Evolutionary conservation across 768 basidiomycete genomes (phyloP).

Genomic region (Pisolithus albus): DNA sequence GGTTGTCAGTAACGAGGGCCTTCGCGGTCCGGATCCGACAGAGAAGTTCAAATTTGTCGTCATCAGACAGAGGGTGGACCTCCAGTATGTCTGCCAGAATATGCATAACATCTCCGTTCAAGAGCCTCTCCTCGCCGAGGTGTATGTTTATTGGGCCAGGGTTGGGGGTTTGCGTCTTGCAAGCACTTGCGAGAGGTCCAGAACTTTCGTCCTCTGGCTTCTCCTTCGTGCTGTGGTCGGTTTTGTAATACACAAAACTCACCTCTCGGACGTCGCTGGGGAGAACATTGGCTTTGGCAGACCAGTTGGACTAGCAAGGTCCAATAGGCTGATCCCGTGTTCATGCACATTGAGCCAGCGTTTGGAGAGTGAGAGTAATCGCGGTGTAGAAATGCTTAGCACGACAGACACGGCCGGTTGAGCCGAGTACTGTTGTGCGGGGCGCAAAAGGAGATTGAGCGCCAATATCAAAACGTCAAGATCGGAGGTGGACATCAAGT

Average conservation of each 20-base stretch:
- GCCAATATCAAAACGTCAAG: slow-evolving; percentile 80
- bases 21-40: slow-evolving; percentile 80
- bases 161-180: slow-evolving; percentile 37
- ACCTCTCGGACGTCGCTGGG: slow-evolving; percentile 74
- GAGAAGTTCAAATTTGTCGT: slow-evolving; percentile 83
- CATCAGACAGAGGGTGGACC: slow-evolving; percentile 60
- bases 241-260: slow-evolving; percentile 74
- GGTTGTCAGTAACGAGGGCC: slow-evolving; percentile 51
- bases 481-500: slow-evolving; percentile 82
- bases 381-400: slow-evolving; percentile 73
- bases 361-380: slow-evolving; percentile 76
- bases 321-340: slow-evolving; percentile 67
- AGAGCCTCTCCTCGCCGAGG: slow-evolving; percentile 54
- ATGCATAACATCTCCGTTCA: slow-evolving; percentile 61
- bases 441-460: slow-evolving; percentile 81
- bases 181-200: slow-evolving; percentile 43
- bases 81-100: slow-evolving; percentile 71
- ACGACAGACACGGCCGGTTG: slow-evolving; percentile 79
- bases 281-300: slow-evolving; percentile 50
- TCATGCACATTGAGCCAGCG: slow-evolving; percentile 82
- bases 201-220: slow-evolving; percentile 36
- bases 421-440: slow-evolving; percentile 90
- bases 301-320: slow-evolving; percentile 56
- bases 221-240: slow-evolving; percentile 44
- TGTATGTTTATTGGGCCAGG: slow-evolving; percentile 53